Evolutionary conservation across 2,329 filamentous ascomycete species (phyloP), one percentile per base, ranked within the genome.

Genomic region (Eutypa lata): DNA sequence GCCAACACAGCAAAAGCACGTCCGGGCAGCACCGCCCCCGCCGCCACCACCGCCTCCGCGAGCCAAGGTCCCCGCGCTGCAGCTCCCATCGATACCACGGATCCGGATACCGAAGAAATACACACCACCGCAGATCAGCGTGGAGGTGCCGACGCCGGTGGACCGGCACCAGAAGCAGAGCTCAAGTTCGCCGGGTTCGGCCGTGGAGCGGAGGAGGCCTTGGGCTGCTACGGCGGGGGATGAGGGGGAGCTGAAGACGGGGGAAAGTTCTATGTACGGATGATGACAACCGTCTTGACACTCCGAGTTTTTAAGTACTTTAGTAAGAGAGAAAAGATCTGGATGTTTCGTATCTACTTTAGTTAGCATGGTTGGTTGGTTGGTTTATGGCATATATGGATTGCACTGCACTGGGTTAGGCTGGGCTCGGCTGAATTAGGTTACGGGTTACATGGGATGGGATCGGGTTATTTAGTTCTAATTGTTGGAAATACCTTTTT

Each of bases 51-150:
- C 65, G 1, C 61, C 68, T 2, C 48, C 61, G 3, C 50, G 51
- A 3, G 60, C 58, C 2, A 68, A 58, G 31, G 65, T 74, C 1
- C 71, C 73, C 0, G 66, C 67, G 0, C 60, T 78, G 7, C 48
- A 59, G 0, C 62, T 75, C 2, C 72, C 75, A 0, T 73, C 74
- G 0, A 55, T 76, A 1, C 66, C 66, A 2, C 72, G 71, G 22
- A 61, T 76, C 0, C 62, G 68, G 0, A 61, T 74, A 11, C 72
- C 76, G 0, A 77, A 72, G 59, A 72, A 73, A 57, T 73, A 76
- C 58, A 54, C 61, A 1, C 73, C 76, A 1, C 74, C 73, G 0
- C 57, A 59, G 14, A 67, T 76, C 16, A 61, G 57, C 3, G 53
- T 72, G 1, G 44, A 67, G 13, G 60, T 47, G 11, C 64, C 69